A percentile compares a stretch with the other conserved stretches of the same genome.
Evolutionary conservation across 768 basidiomycete species (phyloP).

Genomic region (Hypholoma sublateritium): DNA sequence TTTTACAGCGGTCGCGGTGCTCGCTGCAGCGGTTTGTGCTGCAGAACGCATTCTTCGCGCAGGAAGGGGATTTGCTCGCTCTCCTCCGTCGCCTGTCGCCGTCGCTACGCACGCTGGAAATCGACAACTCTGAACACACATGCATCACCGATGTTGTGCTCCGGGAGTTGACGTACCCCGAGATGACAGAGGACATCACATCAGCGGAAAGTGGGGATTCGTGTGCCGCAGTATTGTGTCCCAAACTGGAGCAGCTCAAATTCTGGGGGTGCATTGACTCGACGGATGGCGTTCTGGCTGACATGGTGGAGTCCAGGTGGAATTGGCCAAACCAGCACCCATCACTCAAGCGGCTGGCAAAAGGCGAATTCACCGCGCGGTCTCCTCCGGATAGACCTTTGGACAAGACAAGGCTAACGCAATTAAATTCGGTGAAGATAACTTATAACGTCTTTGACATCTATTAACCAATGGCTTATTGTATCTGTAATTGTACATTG

Average conservation of each 20-base stretch:
- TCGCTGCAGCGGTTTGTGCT: constrained; percentile 2
- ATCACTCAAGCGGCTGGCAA: background rate
- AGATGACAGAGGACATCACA: background rate
- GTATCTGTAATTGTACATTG: background rate
- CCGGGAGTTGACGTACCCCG: constrained; percentile 5
- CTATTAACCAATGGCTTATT: background rate
- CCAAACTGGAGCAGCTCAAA: constrained; percentile 20
- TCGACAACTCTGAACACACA: background rate
- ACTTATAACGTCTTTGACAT: background rate
- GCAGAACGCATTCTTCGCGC: background rate
- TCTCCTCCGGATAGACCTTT: background rate
- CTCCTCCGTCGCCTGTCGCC: constrained; percentile 4
- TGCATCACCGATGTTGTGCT: constrained; percentile 7
- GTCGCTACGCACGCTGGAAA: background rate
- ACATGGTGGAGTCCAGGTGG: constrained; percentile 30
- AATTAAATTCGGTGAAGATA: background rate
- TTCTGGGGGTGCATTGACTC: constrained; percentile 25
- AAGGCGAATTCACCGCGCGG: background rate
- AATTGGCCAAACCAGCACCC: background rate
- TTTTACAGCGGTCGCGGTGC: constrained; percentile 24
- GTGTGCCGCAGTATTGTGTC: constrained; percentile 9
- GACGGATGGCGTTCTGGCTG: constrained; percentile 25
- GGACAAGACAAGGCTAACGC: background rate
- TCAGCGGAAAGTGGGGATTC: background rate
- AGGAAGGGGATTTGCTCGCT: background rate